Percentiles rank a stretch among this genome's conserved stretches.
These are phyloP conservation scores for Talaromyces sp. DNA, from an alignment of 2,329 filamentous ascomycete genomes.

Conservation along the genomic window DNA sequence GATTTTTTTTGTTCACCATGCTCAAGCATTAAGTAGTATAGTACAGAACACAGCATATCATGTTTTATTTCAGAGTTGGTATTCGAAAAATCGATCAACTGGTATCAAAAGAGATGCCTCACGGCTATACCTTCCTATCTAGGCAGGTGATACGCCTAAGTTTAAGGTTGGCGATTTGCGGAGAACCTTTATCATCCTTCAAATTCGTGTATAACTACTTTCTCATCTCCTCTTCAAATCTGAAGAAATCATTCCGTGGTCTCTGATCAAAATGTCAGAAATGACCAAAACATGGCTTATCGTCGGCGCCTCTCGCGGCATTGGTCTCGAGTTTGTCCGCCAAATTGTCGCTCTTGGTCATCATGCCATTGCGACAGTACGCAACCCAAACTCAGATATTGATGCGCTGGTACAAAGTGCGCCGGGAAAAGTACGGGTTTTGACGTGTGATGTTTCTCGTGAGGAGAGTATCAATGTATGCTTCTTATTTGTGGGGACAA, in stretches of 20 bases:
- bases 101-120: neutral
- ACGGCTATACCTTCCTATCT: slow-evolving; percentile 2
- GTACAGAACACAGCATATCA: too few relatives aligned
- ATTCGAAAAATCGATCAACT: neutral
- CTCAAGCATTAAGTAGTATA: too few relatives aligned
- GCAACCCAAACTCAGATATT: slow-evolving; percentile 43
- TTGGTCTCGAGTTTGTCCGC: slow-evolving; percentile 19
- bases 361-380: slow-evolving; percentile 52
- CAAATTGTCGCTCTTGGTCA: slow-evolving; percentile 49
- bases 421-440: slow-evolving; percentile 41
- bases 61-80: too few relatives aligned
- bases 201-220: neutral
- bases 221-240: neutral
- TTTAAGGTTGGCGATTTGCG: neutral
- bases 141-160: neutral
- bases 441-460: slow-evolving; percentile 50
- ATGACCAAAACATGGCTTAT: slow-evolving; percentile 29
- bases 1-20: neutral
- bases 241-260: neutral
- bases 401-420: slow-evolving; percentile 23
- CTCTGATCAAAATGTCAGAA: neutral
- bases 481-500: slow-evolving; percentile 21
- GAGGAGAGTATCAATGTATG: slow-evolving; percentile 51
- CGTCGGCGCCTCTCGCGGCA: slow-evolving; percentile 19
- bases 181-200: neutral